Evolutionary conservation across 768 basidiomycete species (phyloP).

Genomic region (Boletus vinaceobasis): DNA sequence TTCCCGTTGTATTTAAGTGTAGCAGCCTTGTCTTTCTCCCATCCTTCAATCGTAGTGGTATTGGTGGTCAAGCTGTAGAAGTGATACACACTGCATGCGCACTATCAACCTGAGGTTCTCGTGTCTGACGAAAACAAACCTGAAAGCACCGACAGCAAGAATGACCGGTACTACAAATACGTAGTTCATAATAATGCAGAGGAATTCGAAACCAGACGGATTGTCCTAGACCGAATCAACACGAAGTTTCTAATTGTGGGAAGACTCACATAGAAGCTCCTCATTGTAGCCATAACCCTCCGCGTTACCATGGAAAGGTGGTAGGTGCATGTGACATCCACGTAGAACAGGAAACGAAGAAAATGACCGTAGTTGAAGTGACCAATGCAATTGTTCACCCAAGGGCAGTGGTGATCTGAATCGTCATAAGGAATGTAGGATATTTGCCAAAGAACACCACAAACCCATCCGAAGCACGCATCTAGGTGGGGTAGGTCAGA

Average conservation of each 20-base stretch:
- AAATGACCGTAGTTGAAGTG: slow-evolving; percentile 88
- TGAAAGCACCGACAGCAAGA: slow-evolving; percentile 86
- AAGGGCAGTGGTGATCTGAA: slow-evolving; percentile 86
- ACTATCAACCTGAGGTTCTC: slow-evolving; percentile 14
- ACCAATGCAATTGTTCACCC: slow-evolving; percentile 94
- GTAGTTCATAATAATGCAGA: slow-evolving; percentile 88
- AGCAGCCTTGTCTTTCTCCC: slow-evolving; percentile 96
- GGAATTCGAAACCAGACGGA: slow-evolving; percentile 62
- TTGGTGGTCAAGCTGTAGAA: slow-evolving; percentile 74
- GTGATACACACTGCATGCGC: slow-evolving; percentile 69
- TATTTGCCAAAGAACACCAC: slow-evolving; percentile 14
- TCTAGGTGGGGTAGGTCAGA: slow-evolving; percentile 34
- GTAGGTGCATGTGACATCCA: slow-evolving; percentile 86
- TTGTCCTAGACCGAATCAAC: slow-evolving; percentile 50
- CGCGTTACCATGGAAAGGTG: slow-evolving; percentile 80
- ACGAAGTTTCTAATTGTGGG: background rate
- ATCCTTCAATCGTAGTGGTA: slow-evolving; percentile 93
- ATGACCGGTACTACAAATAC: slow-evolving; percentile 82
- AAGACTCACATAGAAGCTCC: slow-evolving; percentile 51
- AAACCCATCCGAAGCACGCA: slow-evolving; percentile 89
- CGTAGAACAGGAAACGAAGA: slow-evolving; percentile 88
- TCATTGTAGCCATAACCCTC: slow-evolving; percentile 51
- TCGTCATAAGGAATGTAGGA: slow-evolving; percentile 3
- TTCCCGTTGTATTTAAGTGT: slow-evolving; percentile 81
- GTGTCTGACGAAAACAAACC: slow-evolving; percentile 39